Evolutionary conservation across 148 eudicot species (phyloP), one percentile per base, ranked within the genome.

Genomic region (Spergularia bocconei): DNA sequence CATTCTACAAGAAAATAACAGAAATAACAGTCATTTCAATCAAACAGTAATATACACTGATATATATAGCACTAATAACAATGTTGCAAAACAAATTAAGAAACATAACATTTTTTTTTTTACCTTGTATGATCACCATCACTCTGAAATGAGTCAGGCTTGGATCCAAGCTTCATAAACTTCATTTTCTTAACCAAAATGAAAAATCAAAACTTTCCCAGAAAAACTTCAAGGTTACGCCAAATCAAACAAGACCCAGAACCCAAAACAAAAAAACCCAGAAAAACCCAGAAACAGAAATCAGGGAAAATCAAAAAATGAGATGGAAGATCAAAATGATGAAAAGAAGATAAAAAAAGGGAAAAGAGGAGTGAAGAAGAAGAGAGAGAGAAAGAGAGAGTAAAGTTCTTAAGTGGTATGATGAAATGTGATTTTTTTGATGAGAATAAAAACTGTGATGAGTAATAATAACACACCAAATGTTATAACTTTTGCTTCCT

Each of bases 131-230:
- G 87, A 79, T 91, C 97, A 56, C 91, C 97, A 72, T 91, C 89
- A 58, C 85, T 85, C 88, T 89, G 91, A 77, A 91, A 89, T 25
- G 86, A 80, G 79, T 91, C 97, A 81, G 90, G 87, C 73, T 91
- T 91, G 72, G 97, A 91, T 85, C 97, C 97, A 79, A 91, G 91
- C 75, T 91, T 91, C 97, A 91, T 91, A 73, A 89, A 91, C 90
- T 91, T 91, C 97, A 91, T 91, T 52, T 67, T 60, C 36, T 12
- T n/a, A 20, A 8, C 50, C 66, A 61, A 60, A 51, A 69, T 29
- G 36, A 23, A 69, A n/a, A 50, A 55, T 55, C 21, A 39, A 78
- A 53, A 62, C 44, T 64, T 56, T 52, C 21, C 48, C 20, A 36
- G 36, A 29, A 73, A 36, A 25, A 11, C 11, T 67, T 59, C 62